These are phyloP conservation scores for Dinochytrium kinnereticum DNA, from an alignment of 371 early-diverging fungal species.

Conservation along the genomic window DNA sequence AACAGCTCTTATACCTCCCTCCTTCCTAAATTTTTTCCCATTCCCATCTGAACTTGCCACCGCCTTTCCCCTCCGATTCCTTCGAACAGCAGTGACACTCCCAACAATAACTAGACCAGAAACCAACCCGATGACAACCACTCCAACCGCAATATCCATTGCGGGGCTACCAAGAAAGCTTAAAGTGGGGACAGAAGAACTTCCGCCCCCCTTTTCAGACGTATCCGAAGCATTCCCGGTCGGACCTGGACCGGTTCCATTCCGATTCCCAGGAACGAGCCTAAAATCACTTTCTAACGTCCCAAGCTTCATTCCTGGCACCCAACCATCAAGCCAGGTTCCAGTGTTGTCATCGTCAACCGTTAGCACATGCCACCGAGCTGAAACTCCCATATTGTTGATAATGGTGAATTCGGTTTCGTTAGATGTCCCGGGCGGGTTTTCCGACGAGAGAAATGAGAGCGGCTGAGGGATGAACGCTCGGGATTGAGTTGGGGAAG, in stretches of 20 bases:
- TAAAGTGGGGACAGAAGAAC: too few relatives aligned
- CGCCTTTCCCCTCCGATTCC: not conserved
- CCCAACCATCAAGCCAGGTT: constrained; percentile 11
- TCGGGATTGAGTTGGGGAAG: too few relatives aligned
- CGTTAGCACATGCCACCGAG: constrained; percentile 6
- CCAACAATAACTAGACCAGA: not conserved
- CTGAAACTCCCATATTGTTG: not conserved
- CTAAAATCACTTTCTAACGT: not conserved
- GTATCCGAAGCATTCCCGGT: too few relatives aligned
- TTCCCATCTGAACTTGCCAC: not conserved
- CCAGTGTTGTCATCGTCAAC: constrained; percentile 15
- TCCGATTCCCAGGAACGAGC: too few relatives aligned
- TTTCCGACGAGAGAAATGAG: not conserved
- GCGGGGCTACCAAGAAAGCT: too few relatives aligned
- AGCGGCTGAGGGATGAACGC: not conserved
- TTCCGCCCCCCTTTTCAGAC: not conserved
- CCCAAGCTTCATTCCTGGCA: constrained; percentile 8
- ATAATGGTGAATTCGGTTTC: not conserved
- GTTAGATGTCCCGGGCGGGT: not conserved
- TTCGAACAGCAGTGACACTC: not conserved
- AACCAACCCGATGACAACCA: not conserved
- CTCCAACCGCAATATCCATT: not conserved
- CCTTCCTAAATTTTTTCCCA: not conserved
- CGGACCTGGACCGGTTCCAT: not conserved
- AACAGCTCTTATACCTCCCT: not conserved